Conservation (phyloP, 2,329 filamentous ascomycete species). For the Ceratocystis harringtonii region DNA sequence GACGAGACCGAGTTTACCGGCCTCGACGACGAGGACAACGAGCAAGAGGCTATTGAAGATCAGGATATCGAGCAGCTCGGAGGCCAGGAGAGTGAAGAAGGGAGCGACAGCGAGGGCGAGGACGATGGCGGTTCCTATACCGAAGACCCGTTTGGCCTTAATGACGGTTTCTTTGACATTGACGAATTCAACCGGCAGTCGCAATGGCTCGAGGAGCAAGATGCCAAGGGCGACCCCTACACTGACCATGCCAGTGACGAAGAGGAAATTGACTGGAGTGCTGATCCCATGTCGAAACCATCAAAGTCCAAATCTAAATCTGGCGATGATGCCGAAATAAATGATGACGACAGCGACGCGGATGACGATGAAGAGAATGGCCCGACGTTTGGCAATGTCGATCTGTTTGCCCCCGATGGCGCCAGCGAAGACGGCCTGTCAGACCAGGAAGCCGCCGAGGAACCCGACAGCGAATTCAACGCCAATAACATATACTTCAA, state of each 20-base stretch:
- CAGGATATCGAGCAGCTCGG: slow-evolving; percentile 15
- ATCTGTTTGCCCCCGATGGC: slow-evolving; percentile 58
- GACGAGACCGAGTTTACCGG: slow-evolving; percentile 10
- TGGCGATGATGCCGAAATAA: slow-evolving; percentile 24
- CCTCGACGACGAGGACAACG: slow-evolving; percentile 25
- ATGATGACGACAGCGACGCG: slow-evolving; percentile 32
- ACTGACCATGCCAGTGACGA: slow-evolving; percentile 66
- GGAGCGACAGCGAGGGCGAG: slow-evolving; percentile 29
- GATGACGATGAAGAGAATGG: slow-evolving; percentile 60
- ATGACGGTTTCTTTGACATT: slow-evolving; percentile 96
- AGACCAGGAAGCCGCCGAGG: slow-evolving; percentile 31
- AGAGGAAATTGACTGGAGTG: slow-evolving; percentile 76
- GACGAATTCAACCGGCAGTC: slow-evolving; percentile 94
- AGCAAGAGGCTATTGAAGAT: slow-evolving; percentile 22
- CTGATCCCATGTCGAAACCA: slow-evolving; percentile 48
- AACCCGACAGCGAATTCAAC: slow-evolving; percentile 43
- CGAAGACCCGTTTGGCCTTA: slow-evolving; percentile 68
- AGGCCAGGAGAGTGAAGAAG: slow-evolving; percentile 21
- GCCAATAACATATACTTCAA: slow-evolving; percentile 82
- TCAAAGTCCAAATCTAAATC: slow-evolving; percentile 23
- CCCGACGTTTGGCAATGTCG: slow-evolving; percentile 69
- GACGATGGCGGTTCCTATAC: slow-evolving; percentile 40
- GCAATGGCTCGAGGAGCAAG: slow-evolving; percentile 75
- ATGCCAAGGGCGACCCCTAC: slow-evolving; percentile 59
- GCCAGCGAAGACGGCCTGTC: slow-evolving; percentile 43